Evolutionary conservation across 331 rosid genomes (phyloP), one percentile per base, ranked within the genome.

Genomic region (Pyracantha coccinea): DNA sequence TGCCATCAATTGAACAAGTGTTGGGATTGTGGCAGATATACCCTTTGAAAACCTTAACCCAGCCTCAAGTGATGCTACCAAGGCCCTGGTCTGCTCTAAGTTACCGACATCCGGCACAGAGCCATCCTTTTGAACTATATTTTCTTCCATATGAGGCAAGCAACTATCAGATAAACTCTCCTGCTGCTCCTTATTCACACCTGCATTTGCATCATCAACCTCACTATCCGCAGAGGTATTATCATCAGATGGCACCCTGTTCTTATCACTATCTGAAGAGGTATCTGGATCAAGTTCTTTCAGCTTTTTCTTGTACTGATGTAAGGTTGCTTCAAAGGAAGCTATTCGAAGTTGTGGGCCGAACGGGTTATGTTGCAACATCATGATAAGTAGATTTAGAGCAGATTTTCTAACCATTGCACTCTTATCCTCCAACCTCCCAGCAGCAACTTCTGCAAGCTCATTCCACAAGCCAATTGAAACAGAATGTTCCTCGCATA

Each of bases 381-480:
- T 92, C 88, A 80, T 90, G 83, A 94, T 90, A 75, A 94, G 86
- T 64, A 94, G 81, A 66, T 90, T 90, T 76, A 94, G 71, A 76
- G 97, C 96, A 69, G 91, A 87, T 69, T 94, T 94, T 82, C 99
- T 81, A 66, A 94, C 99, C 19, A 94, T 87, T 77, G 99, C 97
- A 87, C 93, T 81, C 91, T 94, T 94, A 78, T 94, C 99, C 88
- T 94, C 99, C 86, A 94, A 82, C 87, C 99, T 90, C 71, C 99
- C 97, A 47, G 99, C 89, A 75, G 99, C 93, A 83, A 94, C 83
- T 66, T 76, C 82, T 21, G 97, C 96, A 78, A 94, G 89, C 81
- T 94, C 89, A 75, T 90, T 94, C 99, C 99, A 94, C 92, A 94
- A 75, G 83, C 99, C 99, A 81, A 94, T 94, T 54, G 99, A 92